Evolutionary conservation across 2,329 filamentous ascomycete species (phyloP).

Genomic region (Apiospora phragmitis): DNA sequence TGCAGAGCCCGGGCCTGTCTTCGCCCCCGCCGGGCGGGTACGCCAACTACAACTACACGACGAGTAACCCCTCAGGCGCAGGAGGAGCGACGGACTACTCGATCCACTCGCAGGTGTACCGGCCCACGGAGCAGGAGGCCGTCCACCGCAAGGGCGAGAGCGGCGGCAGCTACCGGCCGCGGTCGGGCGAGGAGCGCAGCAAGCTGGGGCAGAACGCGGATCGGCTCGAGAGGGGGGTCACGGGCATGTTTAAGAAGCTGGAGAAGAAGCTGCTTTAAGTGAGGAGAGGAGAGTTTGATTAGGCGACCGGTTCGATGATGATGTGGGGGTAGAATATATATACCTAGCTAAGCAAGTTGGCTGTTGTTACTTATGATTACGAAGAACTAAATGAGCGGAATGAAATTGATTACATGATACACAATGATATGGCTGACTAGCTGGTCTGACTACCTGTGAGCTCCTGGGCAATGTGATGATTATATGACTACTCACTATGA

Average conservation of each 20-base stretch:
- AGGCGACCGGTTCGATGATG: too few species aligned
- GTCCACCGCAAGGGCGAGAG: slow-evolving; percentile 43
- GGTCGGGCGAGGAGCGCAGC: slow-evolving; percentile 43
- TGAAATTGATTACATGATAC: not conserved
- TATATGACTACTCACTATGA: too few species aligned
- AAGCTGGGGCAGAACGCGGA: slow-evolving; percentile 66
- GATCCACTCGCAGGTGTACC: slow-evolving; percentile 69
- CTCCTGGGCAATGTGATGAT: too few species aligned
- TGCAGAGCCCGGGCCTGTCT: slow-evolving; percentile 37
- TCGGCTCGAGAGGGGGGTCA: slow-evolving; percentile 68
- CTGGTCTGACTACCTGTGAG: too few species aligned
- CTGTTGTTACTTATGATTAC: slow-evolving; percentile 6
- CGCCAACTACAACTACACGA: slow-evolving; percentile 50
- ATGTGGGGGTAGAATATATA: not conserved
- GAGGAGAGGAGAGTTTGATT: not conserved
- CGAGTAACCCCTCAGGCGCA: slow-evolving; percentile 15
- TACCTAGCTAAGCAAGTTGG: not conserved
- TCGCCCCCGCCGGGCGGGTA: slow-evolving; percentile 53
- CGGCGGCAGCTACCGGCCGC: slow-evolving; percentile 41
- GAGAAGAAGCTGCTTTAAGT: slow-evolving; percentile 70
- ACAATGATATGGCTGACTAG: too few species aligned
- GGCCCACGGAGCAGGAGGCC: slow-evolving; percentile 64
- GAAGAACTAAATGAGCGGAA: not conserved
- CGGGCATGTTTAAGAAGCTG: slow-evolving; percentile 73
- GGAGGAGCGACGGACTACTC: slow-evolving; percentile 45